These are phyloP conservation scores for Malassezia psittaci DNA, from an alignment of 1,284 basidiomycete genomes.

Conservation along the genomic window DNA sequence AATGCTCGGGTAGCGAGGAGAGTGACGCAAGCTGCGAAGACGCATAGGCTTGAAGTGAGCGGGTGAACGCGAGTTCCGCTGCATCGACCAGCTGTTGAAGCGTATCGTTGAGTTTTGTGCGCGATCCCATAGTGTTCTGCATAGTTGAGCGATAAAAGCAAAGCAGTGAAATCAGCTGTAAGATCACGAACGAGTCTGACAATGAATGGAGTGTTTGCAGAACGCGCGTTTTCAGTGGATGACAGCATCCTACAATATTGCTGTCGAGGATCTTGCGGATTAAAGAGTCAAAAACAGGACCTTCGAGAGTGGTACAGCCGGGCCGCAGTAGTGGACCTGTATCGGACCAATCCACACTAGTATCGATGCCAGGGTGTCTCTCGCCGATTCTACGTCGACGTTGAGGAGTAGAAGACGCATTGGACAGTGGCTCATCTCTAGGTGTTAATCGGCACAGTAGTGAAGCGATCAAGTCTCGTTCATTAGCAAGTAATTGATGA, in stretches of 20 bases:
- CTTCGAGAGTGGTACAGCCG: background rate
- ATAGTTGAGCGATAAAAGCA: constrained; percentile 90
- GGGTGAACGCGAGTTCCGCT: constrained; percentile 26
- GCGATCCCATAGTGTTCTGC: constrained; percentile 73
- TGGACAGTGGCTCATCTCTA: background rate
- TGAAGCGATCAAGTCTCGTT: constrained; percentile 59
- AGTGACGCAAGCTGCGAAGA: background rate
- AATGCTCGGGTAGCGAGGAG: constrained; percentile 1
- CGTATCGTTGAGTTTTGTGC: constrained; percentile 65
- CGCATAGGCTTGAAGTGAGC: constrained; percentile 23
- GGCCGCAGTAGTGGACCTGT: constrained; percentile 10
- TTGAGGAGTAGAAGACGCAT: constrained; percentile 13
- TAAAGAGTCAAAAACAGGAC: constrained; percentile 13
- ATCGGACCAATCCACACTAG: constrained; percentile 23
- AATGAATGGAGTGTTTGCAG: constrained; percentile 84
- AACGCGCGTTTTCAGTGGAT: constrained; percentile 68
- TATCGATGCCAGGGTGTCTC: background rate
- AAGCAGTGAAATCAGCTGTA: constrained; percentile 83
- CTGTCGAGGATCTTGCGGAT: constrained; percentile 70
- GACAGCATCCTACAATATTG: constrained; percentile 70
- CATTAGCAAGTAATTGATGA: constrained; percentile 85
- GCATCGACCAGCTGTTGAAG: constrained; percentile 57
- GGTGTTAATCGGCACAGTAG: constrained; percentile 20
- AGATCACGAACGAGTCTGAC: constrained; percentile 79
- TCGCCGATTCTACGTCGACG: constrained; percentile 5